Conservation (phyloP, 306 rosid genomes). For the Senna siamea region DNA sequence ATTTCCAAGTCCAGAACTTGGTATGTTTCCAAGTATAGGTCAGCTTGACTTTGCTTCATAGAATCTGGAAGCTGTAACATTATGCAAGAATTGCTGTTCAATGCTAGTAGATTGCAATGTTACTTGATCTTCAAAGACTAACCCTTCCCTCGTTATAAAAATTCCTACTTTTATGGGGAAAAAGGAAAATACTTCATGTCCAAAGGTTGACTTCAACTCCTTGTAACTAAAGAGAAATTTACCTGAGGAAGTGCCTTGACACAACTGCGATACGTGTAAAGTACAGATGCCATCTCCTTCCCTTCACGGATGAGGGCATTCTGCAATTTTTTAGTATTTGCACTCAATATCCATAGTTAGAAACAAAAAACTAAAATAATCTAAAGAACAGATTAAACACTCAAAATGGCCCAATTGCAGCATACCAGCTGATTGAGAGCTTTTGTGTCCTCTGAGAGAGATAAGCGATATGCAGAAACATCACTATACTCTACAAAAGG, state of each 20-base stretch:
- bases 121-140: neutral
- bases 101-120: neutral
- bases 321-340: conserved; percentile 51
- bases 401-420: conserved; percentile 29
- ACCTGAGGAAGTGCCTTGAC: conserved; percentile 99
- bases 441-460: conserved; percentile 97
- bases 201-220: conserved; percentile 18
- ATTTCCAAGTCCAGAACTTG: conserved; percentile 99
- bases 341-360: conserved; percentile 22
- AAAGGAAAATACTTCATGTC: neutral
- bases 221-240: conserved; percentile 32
- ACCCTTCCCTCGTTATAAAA: conserved; percentile 19
- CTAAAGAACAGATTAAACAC: conserved; percentile 3
- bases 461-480: conserved; percentile 87
- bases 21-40: conserved; percentile 91
- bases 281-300: conserved; percentile 94
- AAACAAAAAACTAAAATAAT: neutral
- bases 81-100: conserved; percentile 14
- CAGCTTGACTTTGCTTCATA: conserved; percentile 99
- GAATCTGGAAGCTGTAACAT: conserved; percentile 90
- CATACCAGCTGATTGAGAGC: conserved; percentile 96
- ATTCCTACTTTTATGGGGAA: conserved; percentile 2
- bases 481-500: conserved; percentile 80
- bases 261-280: conserved; percentile 95
- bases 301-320: conserved; percentile 86